Percentiles rank a stretch among this genome's conserved stretches.
phyloP scores from a whole-genome alignment of 2,329 filamentous ascomycete species.

The Coniochaeta sp. region DNA sequence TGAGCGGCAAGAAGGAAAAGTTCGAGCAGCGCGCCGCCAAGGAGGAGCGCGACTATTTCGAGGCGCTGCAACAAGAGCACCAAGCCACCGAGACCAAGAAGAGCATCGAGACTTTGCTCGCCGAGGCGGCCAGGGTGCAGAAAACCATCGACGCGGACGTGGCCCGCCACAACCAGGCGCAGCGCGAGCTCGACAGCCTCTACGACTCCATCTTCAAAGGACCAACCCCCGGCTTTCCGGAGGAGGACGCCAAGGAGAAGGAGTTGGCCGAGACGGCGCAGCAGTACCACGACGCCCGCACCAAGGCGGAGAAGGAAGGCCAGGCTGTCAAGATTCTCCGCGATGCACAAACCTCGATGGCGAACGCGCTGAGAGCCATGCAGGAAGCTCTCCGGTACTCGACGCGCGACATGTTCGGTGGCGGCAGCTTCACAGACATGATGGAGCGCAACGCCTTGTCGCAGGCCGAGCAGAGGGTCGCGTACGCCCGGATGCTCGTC shows the following conservation, averaged over 20 bases:
- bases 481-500: constrained; percentile 31
- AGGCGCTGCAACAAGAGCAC: constrained; percentile 41
- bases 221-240: constrained; percentile 42
- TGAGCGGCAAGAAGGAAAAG: constrained; percentile 40
- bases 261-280: constrained; percentile 24
- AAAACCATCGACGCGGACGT: constrained; percentile 27
- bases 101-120: constrained; percentile 29
- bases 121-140: constrained; percentile 29
- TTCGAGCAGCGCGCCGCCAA: constrained; percentile 41
- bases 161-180: constrained; percentile 29
- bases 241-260: constrained; percentile 42
- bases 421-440: constrained; percentile 40
- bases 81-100: constrained; percentile 34
- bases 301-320: constrained; percentile 29
- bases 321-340: constrained; percentile 32
- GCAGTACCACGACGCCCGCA: constrained; percentile 29
- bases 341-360: constrained; percentile 29
- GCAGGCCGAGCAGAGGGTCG: constrained; percentile 34
- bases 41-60: constrained; percentile 49
- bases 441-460: constrained; percentile 46
- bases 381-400: constrained; percentile 33
- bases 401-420: constrained; percentile 41
- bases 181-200: constrained; percentile 40
- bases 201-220: constrained; percentile 49
- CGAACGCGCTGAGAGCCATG: constrained; percentile 27